Conservation (phyloP, 208 protist species). For the Strigomonas culicis region DNA sequence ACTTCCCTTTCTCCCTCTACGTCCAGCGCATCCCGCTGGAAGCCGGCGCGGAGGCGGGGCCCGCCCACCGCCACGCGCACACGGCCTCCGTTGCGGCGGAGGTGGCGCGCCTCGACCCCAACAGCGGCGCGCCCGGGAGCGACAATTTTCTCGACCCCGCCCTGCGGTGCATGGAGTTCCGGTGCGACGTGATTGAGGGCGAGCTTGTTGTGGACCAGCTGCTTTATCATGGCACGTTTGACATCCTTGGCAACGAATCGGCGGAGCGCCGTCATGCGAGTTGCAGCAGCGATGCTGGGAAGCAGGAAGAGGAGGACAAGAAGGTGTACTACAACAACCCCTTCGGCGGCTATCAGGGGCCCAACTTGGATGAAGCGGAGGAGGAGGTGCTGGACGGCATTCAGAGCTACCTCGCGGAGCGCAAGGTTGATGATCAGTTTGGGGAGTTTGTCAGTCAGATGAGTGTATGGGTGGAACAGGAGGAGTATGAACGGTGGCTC, state of each 20-base stretch:
- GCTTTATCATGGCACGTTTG: constrained; percentile 46
- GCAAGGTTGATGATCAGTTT: constrained; percentile 75
- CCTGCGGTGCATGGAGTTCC: constrained; percentile 63
- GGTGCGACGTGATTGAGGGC: constrained; percentile 76
- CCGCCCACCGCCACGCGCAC: not conserved
- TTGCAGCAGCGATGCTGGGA: constrained; percentile 8
- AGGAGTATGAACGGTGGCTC: constrained; percentile 86
- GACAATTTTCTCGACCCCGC: not conserved
- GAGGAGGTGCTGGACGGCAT: constrained; percentile 81
- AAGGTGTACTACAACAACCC: constrained; percentile 41
- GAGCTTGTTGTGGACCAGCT: constrained; percentile 72
- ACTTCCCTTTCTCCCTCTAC: constrained; percentile 87
- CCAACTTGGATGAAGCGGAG: constrained; percentile 73
- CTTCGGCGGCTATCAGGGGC: constrained; percentile 72
- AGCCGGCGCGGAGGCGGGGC: not conserved
- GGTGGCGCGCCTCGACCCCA: not conserved
- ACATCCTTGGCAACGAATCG: not conserved
- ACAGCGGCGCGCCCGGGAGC: not conserved
- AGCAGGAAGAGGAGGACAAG: not conserved
- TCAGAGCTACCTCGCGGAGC: constrained; percentile 76
- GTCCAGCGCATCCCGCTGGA: constrained; percentile 32
- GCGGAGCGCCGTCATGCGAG: no score
- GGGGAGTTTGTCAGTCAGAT: constrained; percentile 81
- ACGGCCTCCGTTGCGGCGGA: not conserved
- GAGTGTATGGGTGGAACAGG: constrained; percentile 78